phyloP scores from a whole-genome alignment of 352 stramenopile genomes.

The Pythium utonaiense region DNA sequence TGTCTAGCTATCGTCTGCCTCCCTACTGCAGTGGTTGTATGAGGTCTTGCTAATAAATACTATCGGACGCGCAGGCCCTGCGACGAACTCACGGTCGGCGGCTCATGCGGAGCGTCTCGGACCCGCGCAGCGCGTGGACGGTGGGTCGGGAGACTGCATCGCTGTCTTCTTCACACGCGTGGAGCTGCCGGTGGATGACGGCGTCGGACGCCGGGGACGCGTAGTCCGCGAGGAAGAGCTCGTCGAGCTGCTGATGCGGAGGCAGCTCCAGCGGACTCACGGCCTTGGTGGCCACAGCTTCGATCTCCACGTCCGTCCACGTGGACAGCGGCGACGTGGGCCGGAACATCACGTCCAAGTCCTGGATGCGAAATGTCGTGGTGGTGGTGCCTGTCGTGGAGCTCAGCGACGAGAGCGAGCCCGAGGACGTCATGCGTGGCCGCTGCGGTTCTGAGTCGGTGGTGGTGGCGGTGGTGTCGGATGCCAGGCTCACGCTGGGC shows the following conservation, averaged over 20 bases:
- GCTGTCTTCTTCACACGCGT: slow-evolving; percentile 5
- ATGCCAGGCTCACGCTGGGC: not conserved
- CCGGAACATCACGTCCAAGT: slow-evolving; percentile 52
- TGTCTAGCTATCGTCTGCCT: too few species aligned
- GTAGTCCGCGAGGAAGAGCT: slow-evolving; percentile 56
- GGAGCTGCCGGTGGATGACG: slow-evolving; percentile 47
- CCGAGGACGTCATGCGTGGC: not conserved
- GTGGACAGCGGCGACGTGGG: slow-evolving; percentile 22
- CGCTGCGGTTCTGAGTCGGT: not conserved
- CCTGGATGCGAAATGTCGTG: slow-evolving; percentile 52
- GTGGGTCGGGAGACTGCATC: slow-evolving; percentile 19
- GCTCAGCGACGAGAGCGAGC: slow-evolving; percentile 19
- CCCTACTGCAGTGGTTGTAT: too few species aligned
- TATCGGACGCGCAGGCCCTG: not conserved
- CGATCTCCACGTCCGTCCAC: slow-evolving; percentile 4
- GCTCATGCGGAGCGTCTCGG: slow-evolving; percentile 18
- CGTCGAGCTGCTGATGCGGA: slow-evolving; percentile 37
- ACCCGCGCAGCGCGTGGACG: slow-evolving; percentile 6
- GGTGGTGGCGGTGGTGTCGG: not conserved
- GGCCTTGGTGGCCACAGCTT: slow-evolving; percentile 13
- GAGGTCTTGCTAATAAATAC: not conserved
- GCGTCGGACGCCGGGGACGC: slow-evolving; percentile 43
- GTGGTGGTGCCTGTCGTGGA: not conserved
- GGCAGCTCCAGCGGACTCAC: slow-evolving; percentile 14
- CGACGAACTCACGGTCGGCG: slow-evolving; percentile 15